Evolutionary conservation across 192 early-diverging fungal species (phyloP), one percentile per base, ranked within the genome.

Genomic region (Rhizoclosmatium globosum): DNA sequence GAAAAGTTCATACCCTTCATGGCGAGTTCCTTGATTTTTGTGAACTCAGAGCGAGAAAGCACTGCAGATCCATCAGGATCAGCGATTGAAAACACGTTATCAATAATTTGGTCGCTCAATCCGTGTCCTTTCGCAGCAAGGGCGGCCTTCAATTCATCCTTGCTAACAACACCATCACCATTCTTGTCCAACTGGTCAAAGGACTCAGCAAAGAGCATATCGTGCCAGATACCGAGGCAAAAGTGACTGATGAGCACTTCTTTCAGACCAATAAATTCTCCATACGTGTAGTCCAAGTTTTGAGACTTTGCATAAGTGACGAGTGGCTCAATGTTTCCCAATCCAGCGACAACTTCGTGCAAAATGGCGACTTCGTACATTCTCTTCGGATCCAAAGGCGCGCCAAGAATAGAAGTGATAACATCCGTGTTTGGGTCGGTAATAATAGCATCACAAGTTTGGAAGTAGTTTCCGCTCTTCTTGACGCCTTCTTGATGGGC

Each of bases 51-150:
- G 45, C 38, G 46, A 17, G 41, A 19, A 31, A 69, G 38, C 11
- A 11, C 15, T 11, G 41, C 68, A 47, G 15, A 17, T 19, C 68
- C 68, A 41, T 41, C 38, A 7, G 45, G 13, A 46, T 71, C 70
- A 11, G 50, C 70, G n/a, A 71, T 57, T 7, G 47, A 4, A 71
- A 57, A 71, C 70, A 71, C 4, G 53, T 71, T 71, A 23, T 71
- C 70, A 31, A 39, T 19, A 23, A 71, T 48, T 4, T n/a, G 47
- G 4, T 38, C 13, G 2, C 70, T 71, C 31, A 71, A 39, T 46
- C 19, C 39, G 17, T 53, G 50, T 53, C 50, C 17, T 53, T 53
- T 31, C 31, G 31, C 31, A 31, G 31, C 50, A 53, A 53, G 17
- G 17, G 50, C 50, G 50, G 50, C 50, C 6, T 53, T 13, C 6